phyloP scores from a whole-genome alignment of 2,329 filamentous ascomycete species.

The Aspergillus hortae region DNA sequence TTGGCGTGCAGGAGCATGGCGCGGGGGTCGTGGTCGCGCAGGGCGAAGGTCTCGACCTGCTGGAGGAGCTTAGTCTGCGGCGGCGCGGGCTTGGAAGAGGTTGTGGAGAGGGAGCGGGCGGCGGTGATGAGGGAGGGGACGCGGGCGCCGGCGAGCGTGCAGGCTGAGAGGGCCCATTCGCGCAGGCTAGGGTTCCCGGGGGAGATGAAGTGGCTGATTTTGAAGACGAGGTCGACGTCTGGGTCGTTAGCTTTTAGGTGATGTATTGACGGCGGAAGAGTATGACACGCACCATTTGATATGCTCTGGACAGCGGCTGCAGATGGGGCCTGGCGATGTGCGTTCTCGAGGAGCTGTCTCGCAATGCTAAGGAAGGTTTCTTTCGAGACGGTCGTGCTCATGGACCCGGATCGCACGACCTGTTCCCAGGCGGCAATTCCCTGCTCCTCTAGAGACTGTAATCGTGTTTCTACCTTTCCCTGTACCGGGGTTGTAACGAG shows the following conservation, averaged over 20 bases:
- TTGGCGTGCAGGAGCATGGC: conserved; percentile 29
- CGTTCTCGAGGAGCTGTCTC: conserved; percentile 10
- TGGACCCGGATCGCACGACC: background rate
- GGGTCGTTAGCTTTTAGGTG: background rate
- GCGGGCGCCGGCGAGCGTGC: conserved; percentile 19
- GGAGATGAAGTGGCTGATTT: conserved; percentile 18
- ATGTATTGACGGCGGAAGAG: background rate
- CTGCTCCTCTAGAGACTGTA: conserved; percentile 1
- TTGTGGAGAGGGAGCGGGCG: conserved; percentile 4
- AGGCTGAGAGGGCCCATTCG: conserved; percentile 20
- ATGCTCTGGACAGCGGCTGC: conserved; percentile 7
- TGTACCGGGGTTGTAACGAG: background rate
- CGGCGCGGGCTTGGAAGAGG: background rate
- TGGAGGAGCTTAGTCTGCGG: conserved; percentile 12
- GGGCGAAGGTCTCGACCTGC: conserved; percentile 21
- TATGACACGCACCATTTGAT: conserved; percentile 5
- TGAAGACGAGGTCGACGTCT: conserved; percentile 24
- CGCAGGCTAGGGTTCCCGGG: conserved; percentile 1
- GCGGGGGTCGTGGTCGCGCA: conserved; percentile 20
- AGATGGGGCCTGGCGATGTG: conserved; percentile 9
- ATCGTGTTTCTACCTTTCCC: conserved; percentile 1
- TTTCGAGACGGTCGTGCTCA: conserved; percentile 4
- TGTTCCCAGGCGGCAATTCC: background rate
- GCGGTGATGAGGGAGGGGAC: conserved; percentile 17
- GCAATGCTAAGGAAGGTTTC: conserved; percentile 16